Evolutionary conservation across 2,329 filamentous ascomycete species (phyloP), one percentile per base, ranked within the genome.

Genomic region (Penicillium palitans): DNA sequence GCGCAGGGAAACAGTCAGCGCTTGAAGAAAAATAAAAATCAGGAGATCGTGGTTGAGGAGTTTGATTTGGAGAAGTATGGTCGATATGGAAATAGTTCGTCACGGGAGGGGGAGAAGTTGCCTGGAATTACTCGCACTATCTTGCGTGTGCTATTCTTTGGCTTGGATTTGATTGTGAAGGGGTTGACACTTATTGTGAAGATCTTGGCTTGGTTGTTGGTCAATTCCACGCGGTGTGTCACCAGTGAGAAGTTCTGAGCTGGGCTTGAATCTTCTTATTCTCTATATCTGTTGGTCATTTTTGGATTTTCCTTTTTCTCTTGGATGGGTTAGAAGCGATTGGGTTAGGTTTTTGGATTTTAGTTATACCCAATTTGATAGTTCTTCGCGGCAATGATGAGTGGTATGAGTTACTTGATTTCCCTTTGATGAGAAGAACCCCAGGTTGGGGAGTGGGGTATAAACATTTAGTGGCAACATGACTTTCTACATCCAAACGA

Each of bases 11-110:
- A 25, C 17, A 21, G 13, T 31, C 50, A 21, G 35, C 15, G 48
- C 19, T 39, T 52, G 10, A 68, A 64, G 29, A 57, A 63, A 45
- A 59, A 24, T 17, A 72, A 76, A 60, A 69, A 63, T 31, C 65
- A 72, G 42, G 62, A 75, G 56, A 66, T 77, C 45, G 62, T 74
- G 3, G 63, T 78, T 40, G 73, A 77, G 45, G 77, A 80, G 55
- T 76, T 80, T 46, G 78, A 80, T 62, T 68, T 80, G 9, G 78
- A 79, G 47, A 77, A 74, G 41, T 77, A 80, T 35, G 76, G 76
- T 13, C 72, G 72, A 7, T 78, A 76, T 57, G 73, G 71, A 21
- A 60, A 59, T n/a, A 66, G 72, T 15, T 73, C 71, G 0, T 68
- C 71, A 19, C 69, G 73, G 8, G 70, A 75, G 47, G 75, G 75